Evolutionary conservation across 331 rosid species (phyloP).

Genomic region (Prunus yedoensis): DNA sequence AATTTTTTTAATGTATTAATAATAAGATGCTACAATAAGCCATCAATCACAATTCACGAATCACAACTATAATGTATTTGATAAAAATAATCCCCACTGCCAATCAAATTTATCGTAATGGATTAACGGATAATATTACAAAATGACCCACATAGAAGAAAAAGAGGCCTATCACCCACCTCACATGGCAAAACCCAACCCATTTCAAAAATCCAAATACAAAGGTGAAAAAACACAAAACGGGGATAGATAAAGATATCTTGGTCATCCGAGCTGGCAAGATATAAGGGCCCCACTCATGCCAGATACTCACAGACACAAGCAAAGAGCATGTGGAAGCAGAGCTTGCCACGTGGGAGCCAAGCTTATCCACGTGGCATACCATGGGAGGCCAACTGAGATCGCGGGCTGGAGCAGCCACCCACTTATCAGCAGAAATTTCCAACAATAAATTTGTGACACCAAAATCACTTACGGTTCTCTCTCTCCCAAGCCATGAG

Average conservation of each 20-base stretch:
- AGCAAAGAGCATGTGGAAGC: constrained; percentile 36
- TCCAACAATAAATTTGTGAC: constrained; percentile 8
- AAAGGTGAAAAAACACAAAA: background rate
- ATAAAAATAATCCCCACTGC: background rate
- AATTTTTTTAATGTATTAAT: background rate
- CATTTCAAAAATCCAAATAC: background rate
- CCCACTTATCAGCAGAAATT: constrained; percentile 76
- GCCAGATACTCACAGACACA: constrained; percentile 8
- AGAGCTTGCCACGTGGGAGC: constrained; percentile 44
- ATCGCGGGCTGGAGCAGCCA: constrained; percentile 68
- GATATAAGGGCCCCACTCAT: constrained; percentile 32
- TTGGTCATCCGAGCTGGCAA: constrained; percentile 43
- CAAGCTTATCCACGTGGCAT: constrained; percentile 60
- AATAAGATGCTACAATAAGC: background rate
- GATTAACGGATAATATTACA: constrained; percentile 9
- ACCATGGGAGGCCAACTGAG: constrained; percentile 54
- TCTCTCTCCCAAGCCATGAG: constrained; percentile 4
- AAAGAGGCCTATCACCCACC: background rate
- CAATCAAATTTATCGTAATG: background rate
- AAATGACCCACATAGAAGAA: background rate
- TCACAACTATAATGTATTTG: background rate
- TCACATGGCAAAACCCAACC: background rate
- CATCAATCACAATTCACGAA: background rate
- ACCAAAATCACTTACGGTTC: constrained; percentile 9
- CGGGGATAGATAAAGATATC: constrained; percentile 32